A percentile compares a stretch with the other conserved stretches of the same genome.
phyloP scores from a whole-genome alignment of 805 yeast genomes.

The Pichia cabralensis region DNA sequence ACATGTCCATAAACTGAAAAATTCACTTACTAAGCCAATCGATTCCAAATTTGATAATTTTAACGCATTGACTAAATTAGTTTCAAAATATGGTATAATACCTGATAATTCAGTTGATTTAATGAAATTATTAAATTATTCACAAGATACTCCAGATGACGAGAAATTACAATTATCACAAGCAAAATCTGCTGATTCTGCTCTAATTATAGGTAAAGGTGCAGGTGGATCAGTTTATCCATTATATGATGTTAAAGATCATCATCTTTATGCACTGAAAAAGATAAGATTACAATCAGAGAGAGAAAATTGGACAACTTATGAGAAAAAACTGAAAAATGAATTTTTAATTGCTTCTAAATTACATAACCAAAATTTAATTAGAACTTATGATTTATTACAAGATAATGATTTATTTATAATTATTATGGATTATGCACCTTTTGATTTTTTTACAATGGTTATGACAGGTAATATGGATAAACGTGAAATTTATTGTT shows the following conservation, averaged over 20 bases:
- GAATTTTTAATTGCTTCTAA: slow-evolving; percentile 79
- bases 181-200: not conserved
- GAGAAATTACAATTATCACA: not conserved
- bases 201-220: slow-evolving; percentile 57
- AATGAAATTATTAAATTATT: slow-evolving; percentile 2
- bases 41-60: slow-evolving; percentile 10
- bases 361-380: slow-evolving; percentile 67
- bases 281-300: slow-evolving; percentile 62
- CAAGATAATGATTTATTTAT: slow-evolving; percentile 53
- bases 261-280: slow-evolving; percentile 70
- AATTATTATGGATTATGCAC: slow-evolving; percentile 90
- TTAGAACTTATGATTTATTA: slow-evolving; percentile 72
- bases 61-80: slow-evolving; percentile 7
- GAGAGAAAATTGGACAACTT: slow-evolving; percentile 57
- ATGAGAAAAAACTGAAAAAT: slow-evolving; percentile 66
- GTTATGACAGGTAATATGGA: slow-evolving; percentile 85
- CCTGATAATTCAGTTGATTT: slow-evolving; percentile 9
- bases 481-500: slow-evolving; percentile 62
- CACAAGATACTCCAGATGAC: not conserved
- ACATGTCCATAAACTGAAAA: too few species aligned
- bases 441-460: slow-evolving; percentile 82
- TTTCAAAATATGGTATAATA: slow-evolving; percentile 11
- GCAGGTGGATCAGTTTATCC: slow-evolving; percentile 93
- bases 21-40: not conserved
- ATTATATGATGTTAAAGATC: slow-evolving; percentile 45